phyloP scores from a whole-genome alignment of 805 yeast species.

The Danielia oregonensis region DNA sequence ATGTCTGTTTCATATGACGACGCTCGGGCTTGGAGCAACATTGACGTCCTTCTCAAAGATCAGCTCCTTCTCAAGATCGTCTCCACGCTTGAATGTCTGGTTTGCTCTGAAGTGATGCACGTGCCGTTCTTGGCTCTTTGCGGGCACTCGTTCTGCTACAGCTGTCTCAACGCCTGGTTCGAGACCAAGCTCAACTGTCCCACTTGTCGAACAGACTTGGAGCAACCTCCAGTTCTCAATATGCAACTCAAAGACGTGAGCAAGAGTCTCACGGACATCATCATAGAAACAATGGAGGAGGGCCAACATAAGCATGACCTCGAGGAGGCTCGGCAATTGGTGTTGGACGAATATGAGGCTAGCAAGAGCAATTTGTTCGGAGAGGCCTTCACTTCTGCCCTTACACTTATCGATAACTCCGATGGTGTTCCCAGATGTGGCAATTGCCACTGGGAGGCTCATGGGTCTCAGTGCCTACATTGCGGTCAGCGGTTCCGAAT shows the following conservation, averaged over 20 bases:
- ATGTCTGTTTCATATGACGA: slow-evolving; percentile 16
- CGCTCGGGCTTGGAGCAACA: slow-evolving; percentile 11
- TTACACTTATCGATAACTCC: slow-evolving; percentile 53
- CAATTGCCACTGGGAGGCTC: slow-evolving; percentile 77
- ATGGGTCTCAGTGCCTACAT: slow-evolving; percentile 62
- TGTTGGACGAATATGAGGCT: slow-evolving; percentile 30
- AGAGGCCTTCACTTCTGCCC: slow-evolving; percentile 46
- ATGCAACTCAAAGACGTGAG: slow-evolving; percentile 47
- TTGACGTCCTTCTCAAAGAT: slow-evolving; percentile 20
- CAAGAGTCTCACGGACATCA: slow-evolving; percentile 32
- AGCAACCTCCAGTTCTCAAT: slow-evolving; percentile 50
- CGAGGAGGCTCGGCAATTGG: slow-evolving; percentile 22
- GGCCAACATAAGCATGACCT: slow-evolving; percentile 21
- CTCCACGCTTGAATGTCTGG: slow-evolving; percentile 47
- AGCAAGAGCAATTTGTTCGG: slow-evolving; percentile 47
- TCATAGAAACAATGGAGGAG: slow-evolving; percentile 30
- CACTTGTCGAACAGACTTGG: slow-evolving; percentile 52
- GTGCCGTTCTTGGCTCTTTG: slow-evolving; percentile 61
- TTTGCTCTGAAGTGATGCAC: slow-evolving; percentile 68
- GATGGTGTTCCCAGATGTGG: slow-evolving; percentile 77
- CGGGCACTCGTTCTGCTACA: slow-evolving; percentile 75
- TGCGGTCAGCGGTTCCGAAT: slow-evolving; percentile 55
- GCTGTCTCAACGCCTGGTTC: slow-evolving; percentile 62
- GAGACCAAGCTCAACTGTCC: slow-evolving; percentile 60
- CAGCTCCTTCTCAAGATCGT: slow-evolving; percentile 18